Evolutionary conservation across 805 yeast genomes (phyloP), one percentile per base, ranked within the genome.

Genomic region (Saccharomycopsis capsularis): DNA sequence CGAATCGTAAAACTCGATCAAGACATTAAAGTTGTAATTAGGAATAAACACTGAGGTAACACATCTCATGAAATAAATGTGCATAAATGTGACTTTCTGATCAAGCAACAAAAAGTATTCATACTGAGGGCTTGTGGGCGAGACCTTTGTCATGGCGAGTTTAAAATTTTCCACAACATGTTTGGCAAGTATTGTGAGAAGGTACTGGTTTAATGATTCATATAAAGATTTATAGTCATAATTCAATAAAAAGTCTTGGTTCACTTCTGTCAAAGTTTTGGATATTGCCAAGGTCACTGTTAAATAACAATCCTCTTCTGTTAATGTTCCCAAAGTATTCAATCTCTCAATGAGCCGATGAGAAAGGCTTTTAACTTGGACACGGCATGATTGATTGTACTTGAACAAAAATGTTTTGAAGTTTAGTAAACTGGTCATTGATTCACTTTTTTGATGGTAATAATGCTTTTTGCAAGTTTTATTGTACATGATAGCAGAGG

Each of bases 31-130:
- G 24, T 42, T 27, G 24, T 42, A 42, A 34, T 42, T 42, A 7
- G 46, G 46, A 21, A 42, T 42, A 16, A 23, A 29, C n/a, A 42
- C 30, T 16, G 38, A 30, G 5, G 29, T 42, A 23, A 42, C 30
- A 38, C 32, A 25, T 30, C 46, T 16, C 16, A 42, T 25, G 24
- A 25, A 42, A 18, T 42, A 42, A 22, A 21, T 9, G 19, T 42
- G 46, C 19, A 42, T 42, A 34, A 34, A 34, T 13, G 38, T 34
- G 13, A 34, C 18, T 34, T 34, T 34, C n/a, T 34, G 38, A n/a
- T 34, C 38, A 6, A 34, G 19, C 18, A 34, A 34, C 5, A n/a
- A 5, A 34, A 34, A n/a, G 19, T 34, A 34, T 16, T 34, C n/a
- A 18, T 34, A 34, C 7, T 5, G 5, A 9, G 13, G 13, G 19